Conservation (phyloP, 169 alveolate genomes). For the Plasmodium vivax region DNA sequence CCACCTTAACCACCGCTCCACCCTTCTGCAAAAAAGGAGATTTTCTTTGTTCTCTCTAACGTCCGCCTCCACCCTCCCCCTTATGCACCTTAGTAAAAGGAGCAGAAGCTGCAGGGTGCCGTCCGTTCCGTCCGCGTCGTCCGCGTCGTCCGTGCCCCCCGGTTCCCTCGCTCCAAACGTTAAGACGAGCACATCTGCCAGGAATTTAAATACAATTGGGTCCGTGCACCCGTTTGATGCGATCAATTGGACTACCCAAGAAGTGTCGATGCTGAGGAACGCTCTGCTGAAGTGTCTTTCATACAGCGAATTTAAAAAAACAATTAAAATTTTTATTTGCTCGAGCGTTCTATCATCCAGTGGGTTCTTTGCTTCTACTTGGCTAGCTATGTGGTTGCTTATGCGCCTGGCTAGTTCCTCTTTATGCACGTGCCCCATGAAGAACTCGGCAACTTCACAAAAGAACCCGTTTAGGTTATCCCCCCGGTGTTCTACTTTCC, state of each 20-base stretch:
- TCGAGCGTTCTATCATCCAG: neutral
- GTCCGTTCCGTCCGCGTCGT: neutral
- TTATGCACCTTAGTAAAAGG: slow-evolving; percentile 2
- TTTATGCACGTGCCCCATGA: slow-evolving; percentile 2
- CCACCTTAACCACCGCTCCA: neutral
- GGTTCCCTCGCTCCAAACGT: neutral
- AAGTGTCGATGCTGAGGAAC: neutral
- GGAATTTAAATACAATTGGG: neutral
- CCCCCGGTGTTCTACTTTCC: neutral
- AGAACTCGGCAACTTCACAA: neutral
- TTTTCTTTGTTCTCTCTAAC: slow-evolving; percentile 6
- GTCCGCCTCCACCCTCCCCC: neutral
- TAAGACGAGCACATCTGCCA: neutral
- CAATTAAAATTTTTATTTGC: neutral
- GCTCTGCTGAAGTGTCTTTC: neutral
- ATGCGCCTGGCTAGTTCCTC: neutral
- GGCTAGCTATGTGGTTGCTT: slow-evolving; percentile 1
- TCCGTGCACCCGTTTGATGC: neutral
- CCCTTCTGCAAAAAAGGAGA: neutral
- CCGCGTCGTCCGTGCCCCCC: neutral
- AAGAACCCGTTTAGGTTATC: slow-evolving; percentile 6
- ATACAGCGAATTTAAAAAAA: slow-evolving; percentile 35
- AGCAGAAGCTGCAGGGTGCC: neutral
- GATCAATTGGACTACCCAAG: slow-evolving; percentile 22
- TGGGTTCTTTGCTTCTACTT: neutral